Base-by-base conservation (phyloP, 805 yeast species). In the Candida nitratophila region DNA sequence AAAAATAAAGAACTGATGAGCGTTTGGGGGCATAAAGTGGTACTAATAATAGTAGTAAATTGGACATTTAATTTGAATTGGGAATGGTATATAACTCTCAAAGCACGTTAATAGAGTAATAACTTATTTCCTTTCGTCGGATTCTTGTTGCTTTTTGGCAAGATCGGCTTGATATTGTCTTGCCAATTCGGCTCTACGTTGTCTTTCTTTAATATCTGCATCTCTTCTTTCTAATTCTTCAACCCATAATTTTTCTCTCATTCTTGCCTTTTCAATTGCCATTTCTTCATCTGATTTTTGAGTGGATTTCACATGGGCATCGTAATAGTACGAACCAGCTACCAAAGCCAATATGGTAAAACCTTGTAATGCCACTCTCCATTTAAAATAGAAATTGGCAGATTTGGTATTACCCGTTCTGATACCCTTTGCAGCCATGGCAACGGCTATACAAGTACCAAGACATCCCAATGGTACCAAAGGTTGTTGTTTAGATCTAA, bases 181-280 rank as follows among this genome's bases (percentile, higher is more conserved):
- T 2, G 83, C 82, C 41, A 71, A 53, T 45, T 82, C 86, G 5
- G 90, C 86, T 55, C 89, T 74, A 51, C 70, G 63, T 62, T 76
- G 80, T 55, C 95, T 72, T 47, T 72, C 77, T 59, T 83, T 80
- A 45, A 81, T 78, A 45, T 80, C 84, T 14, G 64, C 74, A 60
- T 89, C 96, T 62, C 95, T 77, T 67, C 96, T 77, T 60, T 89
- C 97, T 56, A 89, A 72, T 57, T 85, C 95, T 58, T 85, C 87
- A 48, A 89, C 83, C 97, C 97, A 90, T 51, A 90, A 60, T 55
- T 68, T 71, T 60, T 90, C 96, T 70, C 97, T 81, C 59, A 78
- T 66, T 62, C 83, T 83, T 36, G 97, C 95, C 76, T 86, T 85
- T 54, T 81, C 85, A 43, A 78, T 68, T 52, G 86, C 69, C 50